Conservation (phyloP, 1,284 basidiomycete species). For the Rhodotorula sp. region DNA sequence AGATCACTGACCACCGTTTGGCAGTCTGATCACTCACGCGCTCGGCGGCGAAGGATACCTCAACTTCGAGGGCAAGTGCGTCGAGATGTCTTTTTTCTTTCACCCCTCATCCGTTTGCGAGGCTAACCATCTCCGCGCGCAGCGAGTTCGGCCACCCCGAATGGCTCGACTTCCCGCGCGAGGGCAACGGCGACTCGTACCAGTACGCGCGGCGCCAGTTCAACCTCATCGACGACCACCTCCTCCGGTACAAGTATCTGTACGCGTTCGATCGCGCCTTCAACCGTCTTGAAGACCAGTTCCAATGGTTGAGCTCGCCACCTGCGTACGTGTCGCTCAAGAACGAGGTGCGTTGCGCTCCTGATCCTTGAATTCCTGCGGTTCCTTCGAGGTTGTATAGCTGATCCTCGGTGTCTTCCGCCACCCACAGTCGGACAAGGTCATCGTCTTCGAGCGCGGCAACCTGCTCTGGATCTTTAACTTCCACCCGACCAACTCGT, state of each 20-base stretch:
- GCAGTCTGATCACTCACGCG: conserved; percentile 80
- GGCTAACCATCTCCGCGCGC: background rate
- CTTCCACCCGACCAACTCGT: conserved; percentile 85
- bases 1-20: background rate
- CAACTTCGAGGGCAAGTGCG: conserved; percentile 88
- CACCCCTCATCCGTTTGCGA: background rate
- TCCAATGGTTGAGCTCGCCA: conserved; percentile 78
- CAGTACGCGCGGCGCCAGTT: conserved; percentile 85
- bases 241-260: conserved; percentile 87
- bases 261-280: conserved; percentile 92
- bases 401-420: too few relatives aligned
- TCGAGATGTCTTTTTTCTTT: background rate
- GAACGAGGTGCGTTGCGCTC: conserved; percentile 60
- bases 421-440: conserved; percentile 69
- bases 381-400: too few relatives aligned
- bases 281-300: conserved; percentile 77
- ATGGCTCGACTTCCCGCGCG: conserved; percentile 99
- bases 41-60: conserved; percentile 96
- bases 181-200: conserved; percentile 91
- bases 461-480: conserved; percentile 94
- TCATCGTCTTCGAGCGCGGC: conserved; percentile 89
- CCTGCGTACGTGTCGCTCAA: conserved; percentile 92
- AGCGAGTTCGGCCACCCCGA: conserved; percentile 92
- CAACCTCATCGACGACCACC: conserved; percentile 82
- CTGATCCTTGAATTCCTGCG: too few relatives aligned